Evolutionary conservation across 2,329 filamentous ascomycete genomes (phyloP), one percentile per base, ranked within the genome.

Genomic region (Nemania serpens): DNA sequence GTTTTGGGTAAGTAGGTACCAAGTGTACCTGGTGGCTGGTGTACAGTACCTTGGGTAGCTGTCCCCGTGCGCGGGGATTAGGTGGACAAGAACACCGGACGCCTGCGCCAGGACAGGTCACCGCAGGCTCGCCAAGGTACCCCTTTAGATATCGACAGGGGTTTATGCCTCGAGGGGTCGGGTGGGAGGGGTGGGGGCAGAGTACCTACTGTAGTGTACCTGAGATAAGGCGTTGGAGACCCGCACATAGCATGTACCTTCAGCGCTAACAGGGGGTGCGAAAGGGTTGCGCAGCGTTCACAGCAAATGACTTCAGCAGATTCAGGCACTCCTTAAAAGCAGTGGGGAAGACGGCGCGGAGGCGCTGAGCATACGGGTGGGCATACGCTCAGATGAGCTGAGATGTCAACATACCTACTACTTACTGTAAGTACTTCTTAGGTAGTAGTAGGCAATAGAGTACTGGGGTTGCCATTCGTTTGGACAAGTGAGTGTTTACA

Each of bases 71-170:
- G 54, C 51, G 39, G 49, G 55, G 49, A 59, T 58, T 62, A 59
- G 55, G 59, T 58, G 45, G 58, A 61, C 42, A 60, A 45, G 52
- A 41, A 18, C 60, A 63, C 55, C 55, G 42, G 63, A 54, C 54
- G 46, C 36, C 46, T 54, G 63, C 57, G 59, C 55, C 53, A 52
- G 60, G 60, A 55, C 60, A 63, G 57, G 57, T 60, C 62, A 65
- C 46, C 33, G 45, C 33, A 55, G 55, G 52, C 11, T 54, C 47
- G 46, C 51, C 59, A 49, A 59, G 52, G 47, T 48, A 43, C 62
- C 33, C 54, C 48, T 58, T 60, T 53, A 33, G 58, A 58, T 55
- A 57, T 53, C 36, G 48, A 53, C 61, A 63, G 52, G 52, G 61
- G 55, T 3, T 10, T 6, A 22, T 20, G 22, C 33, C 29, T 46